Evolutionary conservation across 2,329 filamentous ascomycete genomes (phyloP).

Genomic region (Talaromyces verruculosus): DNA sequence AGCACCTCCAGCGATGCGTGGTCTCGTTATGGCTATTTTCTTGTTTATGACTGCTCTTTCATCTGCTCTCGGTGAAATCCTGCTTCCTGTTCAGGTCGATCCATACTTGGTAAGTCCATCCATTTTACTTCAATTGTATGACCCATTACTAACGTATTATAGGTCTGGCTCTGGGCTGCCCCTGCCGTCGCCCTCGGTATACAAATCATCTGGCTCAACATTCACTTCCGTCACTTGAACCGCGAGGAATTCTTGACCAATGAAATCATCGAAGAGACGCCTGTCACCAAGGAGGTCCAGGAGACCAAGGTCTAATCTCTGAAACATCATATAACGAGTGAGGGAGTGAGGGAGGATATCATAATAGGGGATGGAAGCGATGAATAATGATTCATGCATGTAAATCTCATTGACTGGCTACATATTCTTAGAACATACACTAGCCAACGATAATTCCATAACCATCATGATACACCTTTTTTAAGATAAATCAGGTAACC

Average conservation of each 20-base stretch:
- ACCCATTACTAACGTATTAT: not conserved
- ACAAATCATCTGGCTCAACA: conserved; percentile 52
- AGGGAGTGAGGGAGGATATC: not conserved
- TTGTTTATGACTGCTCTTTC: conserved; percentile 61
- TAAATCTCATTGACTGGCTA: not conserved
- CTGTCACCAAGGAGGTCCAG: not conserved
- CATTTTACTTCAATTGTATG: not conserved
- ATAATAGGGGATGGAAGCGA: not conserved
- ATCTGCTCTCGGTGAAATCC: conserved; percentile 46
- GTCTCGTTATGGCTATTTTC: conserved; percentile 33
- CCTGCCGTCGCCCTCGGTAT: conserved; percentile 51
- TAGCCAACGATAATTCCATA: not conserved
- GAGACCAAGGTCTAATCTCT: conserved; percentile 9
- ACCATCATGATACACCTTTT: not conserved
- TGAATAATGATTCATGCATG: not conserved
- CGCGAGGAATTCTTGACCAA: conserved; percentile 49
- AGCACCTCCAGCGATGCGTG: conserved; percentile 70
- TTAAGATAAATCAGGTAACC: conserved; percentile 25
- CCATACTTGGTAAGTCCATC: conserved; percentile 39
- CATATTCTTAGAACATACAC: not conserved
- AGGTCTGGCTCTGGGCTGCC: conserved; percentile 43
- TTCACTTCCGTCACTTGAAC: conserved; percentile 49
- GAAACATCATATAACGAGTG: too few species aligned
- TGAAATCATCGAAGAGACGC: not conserved
- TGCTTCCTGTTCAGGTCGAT: conserved; percentile 48